Percentiles rank a stretch among this genome's conserved stretches.
Conservation (phyloP, 73 alveolate genomes). For the Blepharisma japonicum region DNA sequence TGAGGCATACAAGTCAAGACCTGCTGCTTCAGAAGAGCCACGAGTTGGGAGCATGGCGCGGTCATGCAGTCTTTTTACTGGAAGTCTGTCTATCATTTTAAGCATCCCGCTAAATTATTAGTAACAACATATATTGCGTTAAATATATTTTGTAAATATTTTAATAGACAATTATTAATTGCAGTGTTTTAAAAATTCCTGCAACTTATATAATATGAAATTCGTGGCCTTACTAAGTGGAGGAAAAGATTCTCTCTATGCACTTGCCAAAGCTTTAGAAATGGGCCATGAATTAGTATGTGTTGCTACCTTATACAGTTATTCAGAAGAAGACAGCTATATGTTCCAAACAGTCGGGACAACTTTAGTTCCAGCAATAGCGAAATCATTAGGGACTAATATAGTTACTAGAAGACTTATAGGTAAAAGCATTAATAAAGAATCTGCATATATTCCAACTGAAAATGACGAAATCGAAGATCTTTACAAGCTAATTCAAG, state of each 20-base stretch:
- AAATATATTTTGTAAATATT: too few species aligned
- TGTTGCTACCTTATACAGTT: constrained; percentile 70
- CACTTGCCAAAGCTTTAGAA: constrained; percentile 71
- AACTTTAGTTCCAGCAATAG: constrained; percentile 79
- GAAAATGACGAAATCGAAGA: constrained; percentile 96
- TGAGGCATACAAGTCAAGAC: constrained; percentile 71
- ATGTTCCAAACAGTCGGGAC: constrained; percentile 96
- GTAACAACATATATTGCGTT: too few species aligned
- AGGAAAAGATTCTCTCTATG: constrained; percentile 65
- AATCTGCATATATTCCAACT: constrained; percentile 32
- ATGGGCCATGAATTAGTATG: constrained; percentile 84
- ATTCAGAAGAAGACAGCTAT: constrained; percentile 81
- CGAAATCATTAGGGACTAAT: constrained; percentile 87
- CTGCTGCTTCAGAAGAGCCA: constrained; percentile 77
- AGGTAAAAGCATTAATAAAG: constrained; percentile 36
- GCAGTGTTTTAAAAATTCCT: too few species aligned
- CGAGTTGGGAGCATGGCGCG: constrained; percentile 72
- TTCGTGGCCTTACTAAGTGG: constrained; percentile 49
- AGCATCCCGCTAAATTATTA: too few species aligned
- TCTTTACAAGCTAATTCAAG: constrained; percentile 74
- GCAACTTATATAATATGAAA: constrained; percentile 37
- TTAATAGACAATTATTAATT: too few species aligned
- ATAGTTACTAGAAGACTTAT: constrained; percentile 56
- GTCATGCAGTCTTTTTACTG: constrained; percentile 56
- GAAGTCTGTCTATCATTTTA: too few species aligned